A percentile compares a stretch with the other conserved stretches of the same genome.
Conservation (phyloP, 2,329 filamentous ascomycete genomes). For the Hypoxylon sp. region DNA sequence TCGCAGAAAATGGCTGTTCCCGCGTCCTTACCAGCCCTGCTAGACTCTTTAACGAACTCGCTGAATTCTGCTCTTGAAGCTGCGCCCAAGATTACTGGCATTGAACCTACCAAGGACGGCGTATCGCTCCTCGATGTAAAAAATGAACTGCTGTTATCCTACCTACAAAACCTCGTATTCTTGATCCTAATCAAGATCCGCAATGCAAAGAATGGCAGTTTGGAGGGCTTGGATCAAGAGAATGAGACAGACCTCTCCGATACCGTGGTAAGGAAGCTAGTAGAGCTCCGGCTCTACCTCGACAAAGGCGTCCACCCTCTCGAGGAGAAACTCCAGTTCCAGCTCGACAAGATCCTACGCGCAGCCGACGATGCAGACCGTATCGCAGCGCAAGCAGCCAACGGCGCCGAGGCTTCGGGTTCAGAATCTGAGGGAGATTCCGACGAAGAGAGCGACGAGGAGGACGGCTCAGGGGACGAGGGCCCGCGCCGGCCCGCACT, state of each 20-base stretch:
- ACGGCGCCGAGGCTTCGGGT: slow-evolving; percentile 50
- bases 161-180: slow-evolving; percentile 93
- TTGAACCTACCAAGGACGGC: slow-evolving; percentile 81
- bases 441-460: slow-evolving; percentile 47
- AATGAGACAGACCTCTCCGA: slow-evolving; percentile 60
- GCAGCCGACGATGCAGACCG: slow-evolving; percentile 79
- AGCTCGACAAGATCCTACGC: slow-evolving; percentile 92
- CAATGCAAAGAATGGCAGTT: slow-evolving; percentile 51
- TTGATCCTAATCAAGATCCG: slow-evolving; percentile 83
- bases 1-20: slow-evolving; percentile 56
- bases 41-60: slow-evolving; percentile 65
- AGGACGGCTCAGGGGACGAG: slow-evolving; percentile 44
- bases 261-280: slow-evolving; percentile 82
- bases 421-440: slow-evolving; percentile 47
- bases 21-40: slow-evolving; percentile 57
- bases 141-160: slow-evolving; percentile 95
- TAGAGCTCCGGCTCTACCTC: slow-evolving; percentile 88
- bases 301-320: slow-evolving; percentile 91
- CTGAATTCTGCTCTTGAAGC: slow-evolving; percentile 71
- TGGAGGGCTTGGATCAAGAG: slow-evolving; percentile 46
- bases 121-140: slow-evolving; percentile 96
- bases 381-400: slow-evolving; percentile 46
- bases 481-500: slow-evolving; percentile 27
- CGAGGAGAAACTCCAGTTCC: slow-evolving; percentile 90
- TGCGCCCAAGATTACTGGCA: slow-evolving; percentile 65